Percentiles rank a stretch among this genome's conserved stretches.
These are phyloP conservation scores for Hyphodiscus sp. DNA, from an alignment of 2,329 filamentous ascomycete species.

Conservation along the genomic window DNA sequence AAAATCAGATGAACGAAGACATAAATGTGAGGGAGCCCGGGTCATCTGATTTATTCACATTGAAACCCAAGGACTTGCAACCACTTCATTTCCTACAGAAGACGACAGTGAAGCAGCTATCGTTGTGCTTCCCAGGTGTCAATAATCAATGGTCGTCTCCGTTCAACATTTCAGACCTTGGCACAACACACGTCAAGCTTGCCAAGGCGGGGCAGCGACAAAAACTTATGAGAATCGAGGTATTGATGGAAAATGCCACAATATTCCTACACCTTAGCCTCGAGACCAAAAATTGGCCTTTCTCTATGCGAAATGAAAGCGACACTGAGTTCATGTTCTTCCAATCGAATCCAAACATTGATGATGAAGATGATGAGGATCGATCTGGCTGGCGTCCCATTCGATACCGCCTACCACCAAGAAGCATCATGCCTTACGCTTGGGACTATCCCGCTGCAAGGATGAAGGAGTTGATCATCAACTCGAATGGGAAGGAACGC, in stretches of 20 bases:
- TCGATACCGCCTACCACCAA: slow-evolving; percentile 80
- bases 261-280: slow-evolving; percentile 87
- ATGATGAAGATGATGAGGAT: slow-evolving; percentile 82
- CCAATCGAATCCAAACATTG: slow-evolving; percentile 87
- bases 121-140: slow-evolving; percentile 84
- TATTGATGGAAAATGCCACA: slow-evolving; percentile 87
- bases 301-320: slow-evolving; percentile 97
- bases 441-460: slow-evolving; percentile 99
- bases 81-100: slow-evolving; percentile 88
- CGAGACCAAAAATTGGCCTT: slow-evolving; percentile 95
- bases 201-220: slow-evolving; percentile 87
- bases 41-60: slow-evolving; percentile 74
- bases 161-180: slow-evolving; percentile 94
- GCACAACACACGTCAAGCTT: slow-evolving; percentile 88
- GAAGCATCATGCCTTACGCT: slow-evolving; percentile 98
- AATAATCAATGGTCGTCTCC: slow-evolving; percentile 98
- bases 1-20: slow-evolving; percentile 86
- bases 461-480: slow-evolving; percentile 85
- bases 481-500: slow-evolving; percentile 70
- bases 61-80: slow-evolving; percentile 72
- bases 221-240: slow-evolving; percentile 77
- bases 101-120: slow-evolving; percentile 77
- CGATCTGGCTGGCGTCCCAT: slow-evolving; percentile 87
- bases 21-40: slow-evolving; percentile 87
- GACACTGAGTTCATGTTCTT: slow-evolving; percentile 96